Conservation (phyloP, 2,329 filamentous ascomycete species). For the Pseudocercospora eumusae region DNA sequence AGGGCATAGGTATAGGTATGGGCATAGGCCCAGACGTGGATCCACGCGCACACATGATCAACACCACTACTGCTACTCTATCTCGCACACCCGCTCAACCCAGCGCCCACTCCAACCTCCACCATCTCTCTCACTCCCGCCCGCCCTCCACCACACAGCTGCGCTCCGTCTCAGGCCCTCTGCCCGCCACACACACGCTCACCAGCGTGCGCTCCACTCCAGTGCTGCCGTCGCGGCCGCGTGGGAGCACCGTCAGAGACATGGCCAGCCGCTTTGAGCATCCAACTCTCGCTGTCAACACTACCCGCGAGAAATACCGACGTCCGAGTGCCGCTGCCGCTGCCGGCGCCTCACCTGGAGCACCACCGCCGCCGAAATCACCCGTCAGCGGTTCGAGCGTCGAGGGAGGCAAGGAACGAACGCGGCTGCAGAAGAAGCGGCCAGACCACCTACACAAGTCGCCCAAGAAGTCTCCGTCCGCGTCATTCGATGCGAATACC, state of each 20-base stretch:
- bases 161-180: constrained; percentile 28
- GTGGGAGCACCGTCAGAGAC: constrained; percentile 63
- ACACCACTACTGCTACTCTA: background rate
- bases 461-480: constrained; percentile 31
- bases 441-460: constrained; percentile 22
- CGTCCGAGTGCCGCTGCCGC: constrained; percentile 25
- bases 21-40: background rate
- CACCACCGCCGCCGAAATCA: constrained; percentile 24
- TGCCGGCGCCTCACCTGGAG: constrained; percentile 20
- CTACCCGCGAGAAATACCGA: constrained; percentile 33
- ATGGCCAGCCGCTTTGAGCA: constrained; percentile 78
- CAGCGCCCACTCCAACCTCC: background rate
- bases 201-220: constrained; percentile 35
- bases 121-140: background rate
- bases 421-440: constrained; percentile 37
- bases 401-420: constrained; percentile 28
- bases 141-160: constrained; percentile 13
- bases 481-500: constrained; percentile 33
- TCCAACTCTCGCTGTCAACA: constrained; percentile 30
- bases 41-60: constrained; percentile 8
- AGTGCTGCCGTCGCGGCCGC: constrained; percentile 34
- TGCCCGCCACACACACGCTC: constrained; percentile 22
- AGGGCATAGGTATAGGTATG: background rate
- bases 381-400: constrained; percentile 31
- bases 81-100: background rate